Evolutionary conservation across 2,329 filamentous ascomycete species (phyloP).

Genomic region (Fusarium sp.): DNA sequence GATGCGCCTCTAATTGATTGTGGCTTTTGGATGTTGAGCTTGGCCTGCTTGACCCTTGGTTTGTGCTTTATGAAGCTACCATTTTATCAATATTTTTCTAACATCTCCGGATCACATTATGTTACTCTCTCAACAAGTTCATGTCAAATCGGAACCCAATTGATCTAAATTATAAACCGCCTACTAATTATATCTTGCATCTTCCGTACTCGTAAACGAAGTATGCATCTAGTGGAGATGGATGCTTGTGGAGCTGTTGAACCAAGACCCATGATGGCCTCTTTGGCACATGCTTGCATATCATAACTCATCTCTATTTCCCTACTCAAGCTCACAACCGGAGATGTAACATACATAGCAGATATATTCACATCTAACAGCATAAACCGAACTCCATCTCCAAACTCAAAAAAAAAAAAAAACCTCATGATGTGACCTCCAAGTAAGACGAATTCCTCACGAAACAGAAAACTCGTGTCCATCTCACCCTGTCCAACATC

Average conservation of each 20-base stretch:
- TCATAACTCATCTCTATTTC: not conserved
- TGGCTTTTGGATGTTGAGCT: constrained; percentile 9
- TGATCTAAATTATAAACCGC: not conserved
- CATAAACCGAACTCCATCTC: not conserved
- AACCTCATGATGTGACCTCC: constrained; percentile 7
- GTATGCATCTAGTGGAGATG: constrained; percentile 24
- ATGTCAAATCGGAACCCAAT: not conserved
- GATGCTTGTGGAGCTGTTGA: constrained; percentile 20
- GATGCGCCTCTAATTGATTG: constrained; percentile 7
- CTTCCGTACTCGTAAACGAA: constrained; percentile 26
- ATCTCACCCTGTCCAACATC: constrained; percentile 28
- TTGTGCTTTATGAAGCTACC: not conserved
- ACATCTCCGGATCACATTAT: no score
- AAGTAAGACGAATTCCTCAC: constrained; percentile 19
- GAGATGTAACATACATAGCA: not conserved
- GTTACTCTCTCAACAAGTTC: no score
- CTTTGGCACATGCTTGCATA: constrained; percentile 23
- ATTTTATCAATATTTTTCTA: no score
- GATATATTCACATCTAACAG: constrained; percentile 9
- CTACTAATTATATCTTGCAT: not conserved
- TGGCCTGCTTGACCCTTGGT: constrained; percentile 1
- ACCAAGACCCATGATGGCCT: constrained; percentile 10
- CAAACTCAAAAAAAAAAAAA: not conserved
- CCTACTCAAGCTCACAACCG: not conserved
- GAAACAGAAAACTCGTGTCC: constrained; percentile 15